Percentiles rank a stretch among this genome's conserved stretches.
These are phyloP conservation scores for Hsuehochloa calcarea DNA, from an alignment of 176 grass and related monocot genomes.

Conservation along the genomic window DNA sequence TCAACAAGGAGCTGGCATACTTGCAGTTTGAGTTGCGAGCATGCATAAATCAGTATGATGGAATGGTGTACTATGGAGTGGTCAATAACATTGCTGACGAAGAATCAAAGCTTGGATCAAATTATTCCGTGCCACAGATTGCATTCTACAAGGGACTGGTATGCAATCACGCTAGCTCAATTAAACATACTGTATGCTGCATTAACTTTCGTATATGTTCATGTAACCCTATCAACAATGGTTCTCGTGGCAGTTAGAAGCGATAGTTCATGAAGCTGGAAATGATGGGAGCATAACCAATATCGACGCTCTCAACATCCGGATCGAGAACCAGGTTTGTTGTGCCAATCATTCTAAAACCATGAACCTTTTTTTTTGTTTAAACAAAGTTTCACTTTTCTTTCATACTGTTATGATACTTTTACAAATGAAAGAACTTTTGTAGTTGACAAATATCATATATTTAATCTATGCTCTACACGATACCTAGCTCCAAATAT, in stretches of 20 bases:
- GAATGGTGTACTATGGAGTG: constrained; percentile 67
- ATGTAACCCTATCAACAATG: neutral
- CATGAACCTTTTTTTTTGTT: constrained; percentile 1
- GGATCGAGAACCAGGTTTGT: constrained; percentile 73
- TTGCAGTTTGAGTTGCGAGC: constrained; percentile 85
- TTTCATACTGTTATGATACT: neutral
- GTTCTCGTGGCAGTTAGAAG: constrained; percentile 65
- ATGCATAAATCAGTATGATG: constrained; percentile 82
- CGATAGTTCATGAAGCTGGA: constrained; percentile 59
- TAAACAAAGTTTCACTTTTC: neutral
- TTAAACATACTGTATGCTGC: neutral
- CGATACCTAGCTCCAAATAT: neutral
- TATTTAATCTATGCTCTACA: neutral
- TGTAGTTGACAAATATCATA: neutral
- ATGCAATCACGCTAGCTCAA: constrained; percentile 9
- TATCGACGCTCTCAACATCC: constrained; percentile 63
- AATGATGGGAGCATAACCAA: constrained; percentile 64
- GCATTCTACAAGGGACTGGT: constrained; percentile 94
- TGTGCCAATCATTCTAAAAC: neutral
- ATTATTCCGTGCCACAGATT: constrained; percentile 85
- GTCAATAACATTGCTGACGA: constrained; percentile 80
- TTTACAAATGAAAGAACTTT: neutral
- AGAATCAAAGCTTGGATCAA: constrained; percentile 82
- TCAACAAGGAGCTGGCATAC: constrained; percentile 72
- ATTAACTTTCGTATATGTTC: neutral